Evolutionary conservation across 352 stramenopile species (phyloP).

Genomic region (Phytophthora cryptogea): DNA sequence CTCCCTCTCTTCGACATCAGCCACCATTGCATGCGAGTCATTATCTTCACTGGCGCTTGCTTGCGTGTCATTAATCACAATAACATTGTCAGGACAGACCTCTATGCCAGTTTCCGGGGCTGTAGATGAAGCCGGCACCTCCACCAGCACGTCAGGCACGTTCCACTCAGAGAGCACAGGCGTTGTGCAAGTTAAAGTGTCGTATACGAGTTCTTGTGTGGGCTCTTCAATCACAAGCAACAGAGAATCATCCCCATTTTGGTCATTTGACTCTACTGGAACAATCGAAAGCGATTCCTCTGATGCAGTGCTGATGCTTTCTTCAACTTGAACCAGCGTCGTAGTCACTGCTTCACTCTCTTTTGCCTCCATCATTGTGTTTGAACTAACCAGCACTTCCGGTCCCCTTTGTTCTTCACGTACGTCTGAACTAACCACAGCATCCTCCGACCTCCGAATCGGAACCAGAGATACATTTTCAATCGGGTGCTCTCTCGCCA

Average conservation of each 20-base stretch:
- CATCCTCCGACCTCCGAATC: conserved; percentile 13
- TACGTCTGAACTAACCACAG: neutral
- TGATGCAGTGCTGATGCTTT: neutral
- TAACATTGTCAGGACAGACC: neutral
- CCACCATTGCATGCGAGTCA: neutral
- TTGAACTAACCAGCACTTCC: neutral
- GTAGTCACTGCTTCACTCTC: neutral
- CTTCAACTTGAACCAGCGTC: neutral
- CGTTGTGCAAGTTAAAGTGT: neutral
- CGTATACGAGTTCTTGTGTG: neutral
- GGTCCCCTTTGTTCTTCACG: neutral
- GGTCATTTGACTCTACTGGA: neutral
- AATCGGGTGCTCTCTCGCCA: conserved; percentile 25
- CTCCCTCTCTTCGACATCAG: neutral
- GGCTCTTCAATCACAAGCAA: neutral
- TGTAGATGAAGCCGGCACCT: neutral
- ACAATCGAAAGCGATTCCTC: neutral
- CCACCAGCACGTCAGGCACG: neutral
- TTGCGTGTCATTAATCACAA: neutral
- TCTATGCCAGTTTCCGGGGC: neutral
- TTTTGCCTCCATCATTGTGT: neutral
- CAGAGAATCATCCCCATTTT: neutral
- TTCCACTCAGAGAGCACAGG: neutral
- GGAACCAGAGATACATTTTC: conserved; percentile 24
- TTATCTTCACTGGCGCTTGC: neutral